phyloP scores from a whole-genome alignment of 805 yeast genomes.

The Candida nitratophila region DNA sequence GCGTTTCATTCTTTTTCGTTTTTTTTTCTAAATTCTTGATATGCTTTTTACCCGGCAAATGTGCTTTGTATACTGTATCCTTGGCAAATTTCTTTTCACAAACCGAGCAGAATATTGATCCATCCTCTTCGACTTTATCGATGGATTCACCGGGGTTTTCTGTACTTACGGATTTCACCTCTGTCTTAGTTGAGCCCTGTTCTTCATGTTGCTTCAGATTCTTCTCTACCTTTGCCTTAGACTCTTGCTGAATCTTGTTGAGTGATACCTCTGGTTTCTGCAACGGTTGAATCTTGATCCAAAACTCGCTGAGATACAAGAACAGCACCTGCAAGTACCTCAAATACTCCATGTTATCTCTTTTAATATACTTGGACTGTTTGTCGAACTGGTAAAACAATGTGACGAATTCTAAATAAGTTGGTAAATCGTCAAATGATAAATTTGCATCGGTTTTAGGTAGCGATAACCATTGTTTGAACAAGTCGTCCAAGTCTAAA shows the following conservation, averaged over 20 bases:
- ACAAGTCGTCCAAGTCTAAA: slow-evolving; percentile 48
- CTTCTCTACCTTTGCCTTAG: slow-evolving; percentile 2
- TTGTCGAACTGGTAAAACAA: slow-evolving; percentile 33
- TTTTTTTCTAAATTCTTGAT: slow-evolving; percentile 33
- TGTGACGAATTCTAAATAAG: slow-evolving; percentile 46
- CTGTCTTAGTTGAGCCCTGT: not conserved
- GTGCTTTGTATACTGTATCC: slow-evolving; percentile 57
- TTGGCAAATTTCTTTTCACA: slow-evolving; percentile 64
- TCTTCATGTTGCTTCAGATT: slow-evolving; percentile 11
- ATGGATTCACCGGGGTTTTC: no score
- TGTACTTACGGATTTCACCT: no score
- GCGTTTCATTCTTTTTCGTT: not conserved
- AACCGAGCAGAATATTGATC: slow-evolving; percentile 43
- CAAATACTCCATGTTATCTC: slow-evolving; percentile 27
- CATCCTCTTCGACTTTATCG: slow-evolving; percentile 15
- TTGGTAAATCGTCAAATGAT: slow-evolving; percentile 8
- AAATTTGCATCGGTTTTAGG: slow-evolving; percentile 23
- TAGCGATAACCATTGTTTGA: slow-evolving; percentile 47
- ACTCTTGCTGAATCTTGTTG: slow-evolving; percentile 15
- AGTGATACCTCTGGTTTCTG: slow-evolving; percentile 28
- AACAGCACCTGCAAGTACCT: slow-evolving; percentile 39
- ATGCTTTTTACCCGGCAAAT: slow-evolving; percentile 72
- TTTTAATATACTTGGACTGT: not conserved
- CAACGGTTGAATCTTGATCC: slow-evolving; percentile 43
- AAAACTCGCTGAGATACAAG: slow-evolving; percentile 43